Base-by-base conservation (phyloP, 371 early-diverging fungal genomes). In the Lichtheimia corymbifera region DNA sequence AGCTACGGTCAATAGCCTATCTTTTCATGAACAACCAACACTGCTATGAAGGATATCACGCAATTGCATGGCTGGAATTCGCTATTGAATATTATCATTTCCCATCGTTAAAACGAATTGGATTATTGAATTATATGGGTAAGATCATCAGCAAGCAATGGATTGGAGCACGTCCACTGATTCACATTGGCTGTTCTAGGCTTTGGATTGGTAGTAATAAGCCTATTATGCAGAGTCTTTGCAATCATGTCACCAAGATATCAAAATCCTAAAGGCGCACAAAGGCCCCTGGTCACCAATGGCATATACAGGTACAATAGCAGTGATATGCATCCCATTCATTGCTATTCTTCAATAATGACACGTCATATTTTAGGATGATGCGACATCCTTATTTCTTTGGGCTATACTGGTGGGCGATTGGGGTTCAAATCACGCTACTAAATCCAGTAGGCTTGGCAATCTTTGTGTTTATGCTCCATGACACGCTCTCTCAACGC, bases 381-480 rank as follows among this genome's bases (percentile, higher is more conserved):
- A 47, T 47, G 17, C 47, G 47, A n/a, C 47, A 47, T 47, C 47
- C 47, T n/a, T 47, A 47, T 22, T 15, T 47, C 22, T 47, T 47
- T 47, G 47, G 47, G 1, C 6, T 47, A 4, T 47, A 47, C 22
- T 47, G 47, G 47, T 47, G 47, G 47, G 14, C 22, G n/a, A 22
- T 47, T 11, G 47, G 47, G 7, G 14, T 47, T 5, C 47, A 47
- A 47, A n/a, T 47, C 18, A 18, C 22, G 2, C 47, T 47, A n/a
- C n/a, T 22, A 9, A 47, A 47, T 47, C 47, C 47, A 14, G 17
- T 22, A 18, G 12, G 47, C 22, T 22, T 47, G 47, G n/a, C 18
- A 6, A 18, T 18, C 47, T 18, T 22, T n/a, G 22, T 47, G 6
- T 47, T 18, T 47, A 18, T 22, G 47, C 47, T 47, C 14, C 47